Base-by-base conservation (phyloP, 345 rosid species). In the Gossypium raimondii region DNA sequence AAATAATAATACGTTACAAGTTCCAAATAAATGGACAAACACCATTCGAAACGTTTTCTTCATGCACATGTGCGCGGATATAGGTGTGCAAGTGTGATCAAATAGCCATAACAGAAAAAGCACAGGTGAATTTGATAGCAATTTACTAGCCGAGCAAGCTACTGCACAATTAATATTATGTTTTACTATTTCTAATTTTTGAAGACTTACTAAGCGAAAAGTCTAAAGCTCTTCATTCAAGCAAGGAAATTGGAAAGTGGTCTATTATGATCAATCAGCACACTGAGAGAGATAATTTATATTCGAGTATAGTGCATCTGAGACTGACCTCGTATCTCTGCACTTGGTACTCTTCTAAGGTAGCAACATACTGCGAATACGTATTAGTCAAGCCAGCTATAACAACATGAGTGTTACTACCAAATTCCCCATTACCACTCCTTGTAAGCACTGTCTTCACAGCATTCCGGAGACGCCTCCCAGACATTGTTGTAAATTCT, bases 401-500 rank as follows among this genome's bases (percentile, higher is more conserved):
- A 75, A 95, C 91, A 58, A 95, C 90, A 68, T 90, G 97, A 82
- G 88, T 82, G 58, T 85, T 50, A 67, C 81, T 75, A 9, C 29
- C 69, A 66, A 85, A 82, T 73, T 88, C 84, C 65, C 77, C 78
- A 56, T 82, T 77, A 61, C 84, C 86, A 60, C 78, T 80, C 80
- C 89, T 81, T 74, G 84, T 79, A 45, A 95, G 89, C 61, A 91
- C 87, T 3, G 82, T 52, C 86, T 87, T 87, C 78, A 95, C 96
- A 68, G 99, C 96, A 74, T 91, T 92, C 25, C 98, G 90, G 70
- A 95, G 99, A 51, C 94, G 97, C 83, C 99, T 91, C 79, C 99
- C 98, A 78, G 99, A 94, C 99, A 95, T 95, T 66, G 99, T 91
- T 64, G 99, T 89, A 73, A 93, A 95, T 82, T 95, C 99, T 95